These are phyloP conservation scores for Marasmius tenuissimus DNA, from an alignment of 1,284 basidiomycete genomes.

Conservation along the genomic window DNA sequence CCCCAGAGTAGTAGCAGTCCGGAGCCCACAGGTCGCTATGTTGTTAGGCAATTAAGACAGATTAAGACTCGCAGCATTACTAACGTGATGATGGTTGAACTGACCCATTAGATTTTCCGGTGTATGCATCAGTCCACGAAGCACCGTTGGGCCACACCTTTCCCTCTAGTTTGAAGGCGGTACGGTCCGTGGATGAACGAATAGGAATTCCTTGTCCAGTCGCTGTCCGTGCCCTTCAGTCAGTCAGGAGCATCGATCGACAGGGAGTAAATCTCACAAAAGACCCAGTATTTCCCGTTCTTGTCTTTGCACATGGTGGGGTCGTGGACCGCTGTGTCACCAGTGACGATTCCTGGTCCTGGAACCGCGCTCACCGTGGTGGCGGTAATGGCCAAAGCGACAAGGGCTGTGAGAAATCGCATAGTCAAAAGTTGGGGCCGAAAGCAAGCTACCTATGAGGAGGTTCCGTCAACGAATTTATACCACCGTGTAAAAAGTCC, in stretches of 20 bases:
- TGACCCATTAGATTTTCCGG: conserved; percentile 48
- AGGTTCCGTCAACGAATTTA: too few species aligned
- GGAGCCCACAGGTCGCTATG: conserved; percentile 49
- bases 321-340: conserved; percentile 28
- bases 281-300: conserved; percentile 50
- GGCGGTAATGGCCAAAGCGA: not conserved
- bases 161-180: conserved; percentile 47
- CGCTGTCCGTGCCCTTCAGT: conserved; percentile 27
- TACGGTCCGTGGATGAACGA: conserved; percentile 50
- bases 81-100: not conserved
- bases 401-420: not conserved
- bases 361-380: conserved; percentile 1
- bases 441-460: too few species aligned
- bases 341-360: conserved; percentile 19
- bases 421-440: not conserved
- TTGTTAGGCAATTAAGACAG: not conserved
- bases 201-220: conserved; percentile 52
- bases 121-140: conserved; percentile 50
- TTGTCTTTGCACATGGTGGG: conserved; percentile 54
- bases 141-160: conserved; percentile 50
- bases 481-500: too few species aligned
- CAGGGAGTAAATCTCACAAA: conserved; percentile 34
- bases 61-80: not conserved
- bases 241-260: not conserved
- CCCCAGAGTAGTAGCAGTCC: conserved; percentile 47